Conservation (phyloP, 495 filamentous ascomycete species). For the Amphirosellinia nigrospora region DNA sequence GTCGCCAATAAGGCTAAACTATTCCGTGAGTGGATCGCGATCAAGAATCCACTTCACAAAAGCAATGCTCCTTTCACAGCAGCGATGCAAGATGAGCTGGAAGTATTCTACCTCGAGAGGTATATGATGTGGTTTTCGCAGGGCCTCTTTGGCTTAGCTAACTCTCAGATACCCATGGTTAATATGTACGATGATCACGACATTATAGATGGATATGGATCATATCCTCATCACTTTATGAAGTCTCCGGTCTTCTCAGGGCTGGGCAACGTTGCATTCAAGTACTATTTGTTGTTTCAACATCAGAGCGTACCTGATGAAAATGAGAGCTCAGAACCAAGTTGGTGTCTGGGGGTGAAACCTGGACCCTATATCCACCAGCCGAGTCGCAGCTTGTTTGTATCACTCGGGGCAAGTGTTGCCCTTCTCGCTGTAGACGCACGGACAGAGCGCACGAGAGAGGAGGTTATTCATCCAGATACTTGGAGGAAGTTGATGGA, state of each 20-base stretch:
- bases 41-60: constrained; percentile 80
- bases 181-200: constrained; percentile 99
- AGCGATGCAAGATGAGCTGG: constrained; percentile 84
- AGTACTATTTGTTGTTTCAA: constrained; percentile 98
- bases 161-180: constrained; percentile 95
- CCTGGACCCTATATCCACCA: constrained; percentile 93
- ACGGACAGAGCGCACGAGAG: constrained; percentile 83
- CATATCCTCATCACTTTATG: constrained; percentile 93
- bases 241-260: constrained; percentile 87
- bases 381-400: constrained; percentile 82
- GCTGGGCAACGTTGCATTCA: constrained; percentile 88
- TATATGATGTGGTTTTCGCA: constrained; percentile 95
- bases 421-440: constrained; percentile 89
- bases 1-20: constrained; percentile 72
- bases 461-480: constrained; percentile 78
- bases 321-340: constrained; percentile 81
- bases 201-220: constrained; percentile 96
- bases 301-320: constrained; percentile 87
- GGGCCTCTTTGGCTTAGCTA: constrained; percentile 89
- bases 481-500: constrained; percentile 87
- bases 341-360: constrained; percentile 80
- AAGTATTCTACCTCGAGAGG: constrained; percentile 82
- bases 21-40: constrained; percentile 83
- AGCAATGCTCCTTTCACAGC: constrained; percentile 72
- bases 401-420: constrained; percentile 78